A percentile compares a stretch with the other conserved stretches of the same genome.
These are phyloP conservation scores for Ilex aquifolium DNA, from an alignment of 257 asterid genomes.

Conservation along the genomic window DNA sequence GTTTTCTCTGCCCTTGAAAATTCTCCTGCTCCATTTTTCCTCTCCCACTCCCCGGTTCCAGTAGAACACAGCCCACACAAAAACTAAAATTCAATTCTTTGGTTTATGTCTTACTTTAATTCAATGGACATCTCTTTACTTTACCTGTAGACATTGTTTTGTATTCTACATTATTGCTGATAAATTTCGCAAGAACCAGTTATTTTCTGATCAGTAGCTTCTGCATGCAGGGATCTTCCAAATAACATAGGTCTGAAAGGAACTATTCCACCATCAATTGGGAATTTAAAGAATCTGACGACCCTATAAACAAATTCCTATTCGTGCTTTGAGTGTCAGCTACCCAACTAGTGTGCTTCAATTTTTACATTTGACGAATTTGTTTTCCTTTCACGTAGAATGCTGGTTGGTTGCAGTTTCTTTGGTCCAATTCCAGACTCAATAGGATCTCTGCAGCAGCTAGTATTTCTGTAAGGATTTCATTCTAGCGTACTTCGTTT, in stretches of 20 bases:
- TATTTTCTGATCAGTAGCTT: constrained; percentile 7
- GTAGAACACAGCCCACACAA: no score
- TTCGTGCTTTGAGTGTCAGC: background rate
- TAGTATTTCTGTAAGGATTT: background rate
- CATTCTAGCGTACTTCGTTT: background rate
- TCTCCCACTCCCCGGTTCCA: no score
- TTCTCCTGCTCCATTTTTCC: no score
- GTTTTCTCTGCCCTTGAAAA: no score
- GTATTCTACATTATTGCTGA: no score
- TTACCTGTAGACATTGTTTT: no score
- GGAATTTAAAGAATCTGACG: constrained; percentile 45
- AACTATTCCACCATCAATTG: constrained; percentile 65
- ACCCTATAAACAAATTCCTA: no score
- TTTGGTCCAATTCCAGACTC: constrained; percentile 2
- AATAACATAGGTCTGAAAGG: constrained; percentile 73
- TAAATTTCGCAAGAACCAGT: background rate
- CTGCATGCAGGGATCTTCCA: constrained; percentile 77
- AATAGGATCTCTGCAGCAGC: background rate
- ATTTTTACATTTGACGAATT: no score
- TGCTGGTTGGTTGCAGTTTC: background rate
- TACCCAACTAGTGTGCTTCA: background rate
- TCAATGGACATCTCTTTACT: no score
- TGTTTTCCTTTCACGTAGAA: background rate
- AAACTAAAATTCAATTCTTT: no score
- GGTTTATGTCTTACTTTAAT: no score